Evolutionary conservation across 2,329 filamentous ascomycete genomes (phyloP), one percentile per base, ranked within the genome.

Genomic region (Huntiella bhutanensis): DNA sequence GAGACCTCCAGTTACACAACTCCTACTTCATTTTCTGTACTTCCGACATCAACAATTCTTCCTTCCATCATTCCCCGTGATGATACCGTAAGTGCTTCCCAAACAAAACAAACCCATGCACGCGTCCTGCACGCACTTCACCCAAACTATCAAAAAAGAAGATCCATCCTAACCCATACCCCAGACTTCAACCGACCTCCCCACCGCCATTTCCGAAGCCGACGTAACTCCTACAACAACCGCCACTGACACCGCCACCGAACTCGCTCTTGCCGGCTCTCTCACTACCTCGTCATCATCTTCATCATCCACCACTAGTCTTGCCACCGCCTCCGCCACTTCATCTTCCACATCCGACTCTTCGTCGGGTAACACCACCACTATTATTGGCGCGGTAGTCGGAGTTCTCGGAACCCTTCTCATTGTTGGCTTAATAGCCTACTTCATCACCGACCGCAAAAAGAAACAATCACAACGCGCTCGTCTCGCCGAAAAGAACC

Each of bases 301-400:
- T 52, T 17, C 49, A 7, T 45, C 40, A 15, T 34, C 57, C 1
- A 43, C 57, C 2, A 52, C 53, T 32, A 41, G 52, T 11, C 46
- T 53, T 4, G 41, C 47, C 2, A 51, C 51, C 8, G 41, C 43
- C 3, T 35, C 52, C 6, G 34, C 45, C 28, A 17, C 41, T 12
- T 44, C 38, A 16, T 43, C 47, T 12, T 33, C 52, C 35, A 41
- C 56, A 10, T 51, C 55, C 5, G 51, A 44, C 19, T 45, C 52
- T 8, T 50, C 54, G 42, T 51, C 47, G 43, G 54, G 53, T 49
- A 22, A 46, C 37, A 45, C 51, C 35, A 70, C 63, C 28, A 59
- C 63, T 37, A 91, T 85, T 61, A 87, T 85, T 38, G 91, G 91
- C 50, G 73, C 95, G 51, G 84, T 80, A 4, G 77, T 95, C 57